Conservation (phyloP, 208 protist genomes). For the Phytomonas francai region DNA sequence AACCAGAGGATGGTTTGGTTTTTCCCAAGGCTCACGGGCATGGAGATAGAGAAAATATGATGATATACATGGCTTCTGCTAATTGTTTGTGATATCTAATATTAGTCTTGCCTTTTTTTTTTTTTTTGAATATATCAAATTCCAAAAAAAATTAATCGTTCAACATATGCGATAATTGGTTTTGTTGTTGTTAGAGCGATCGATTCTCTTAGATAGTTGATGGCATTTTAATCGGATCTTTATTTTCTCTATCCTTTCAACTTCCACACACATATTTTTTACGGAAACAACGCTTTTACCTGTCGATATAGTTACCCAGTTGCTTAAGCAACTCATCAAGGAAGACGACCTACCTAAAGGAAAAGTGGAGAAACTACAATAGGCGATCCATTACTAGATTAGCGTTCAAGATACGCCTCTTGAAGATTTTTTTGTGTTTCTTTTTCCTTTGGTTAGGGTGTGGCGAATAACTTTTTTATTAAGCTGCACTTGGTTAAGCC, state of each 20-base stretch:
- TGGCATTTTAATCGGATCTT: too few relatives aligned
- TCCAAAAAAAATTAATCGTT: neutral
- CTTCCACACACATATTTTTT: neutral
- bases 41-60: too few relatives aligned
- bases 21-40: too few relatives aligned
- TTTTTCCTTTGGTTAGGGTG: neutral
- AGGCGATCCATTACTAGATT: neutral
- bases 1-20: too few relatives aligned
- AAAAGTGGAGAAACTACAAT: too few relatives aligned
- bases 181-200: neutral
- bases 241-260: neutral
- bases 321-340: too few relatives aligned
- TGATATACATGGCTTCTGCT: too few relatives aligned
- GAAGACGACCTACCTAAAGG: too few relatives aligned
- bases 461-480: neutral
- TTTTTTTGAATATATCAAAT: neutral
- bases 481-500: neutral
- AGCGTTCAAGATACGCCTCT: neutral
- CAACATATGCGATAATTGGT: neutral
- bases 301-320: too few relatives aligned
- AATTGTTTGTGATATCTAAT: neutral
- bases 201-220: neutral
- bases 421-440: conserved; percentile 3
- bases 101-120: neutral
- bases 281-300: too few relatives aligned